These are phyloP conservation scores for Lipomyces lipofer DNA, from an alignment of 805 yeast species.

Conservation along the genomic window DNA sequence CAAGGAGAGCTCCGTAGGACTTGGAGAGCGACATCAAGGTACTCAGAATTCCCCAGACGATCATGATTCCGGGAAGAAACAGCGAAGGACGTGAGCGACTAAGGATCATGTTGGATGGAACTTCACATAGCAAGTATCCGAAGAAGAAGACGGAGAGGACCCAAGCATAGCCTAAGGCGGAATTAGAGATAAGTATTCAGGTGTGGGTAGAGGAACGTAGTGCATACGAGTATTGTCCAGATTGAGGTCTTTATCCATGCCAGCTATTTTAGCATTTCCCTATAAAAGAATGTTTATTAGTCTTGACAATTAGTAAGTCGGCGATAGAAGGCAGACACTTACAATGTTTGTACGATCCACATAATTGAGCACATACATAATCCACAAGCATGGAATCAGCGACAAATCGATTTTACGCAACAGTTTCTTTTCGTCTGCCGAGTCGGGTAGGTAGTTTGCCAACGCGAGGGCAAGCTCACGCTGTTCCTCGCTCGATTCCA, in stretches of 20 bases:
- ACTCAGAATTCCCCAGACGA: slow-evolving; percentile 44
- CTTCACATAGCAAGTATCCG: slow-evolving; percentile 32
- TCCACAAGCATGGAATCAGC: slow-evolving; percentile 52
- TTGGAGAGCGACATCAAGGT: slow-evolving; percentile 33
- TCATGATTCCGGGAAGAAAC: slow-evolving; percentile 43
- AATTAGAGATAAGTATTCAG: too few relatives aligned
- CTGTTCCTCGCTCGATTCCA: too few relatives aligned
- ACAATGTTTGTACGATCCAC: slow-evolving; percentile 36
- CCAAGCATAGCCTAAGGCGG: too few relatives aligned
- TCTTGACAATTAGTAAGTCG: too few relatives aligned
- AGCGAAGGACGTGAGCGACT: slow-evolving; percentile 40
- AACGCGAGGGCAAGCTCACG: slow-evolving; percentile 17
- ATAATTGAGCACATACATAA: slow-evolving; percentile 50
- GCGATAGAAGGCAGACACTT: too few relatives aligned
- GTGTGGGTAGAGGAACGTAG: too few relatives aligned
- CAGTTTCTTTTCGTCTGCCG: slow-evolving; percentile 45
- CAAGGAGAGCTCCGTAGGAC: slow-evolving; percentile 41
- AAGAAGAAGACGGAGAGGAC: slow-evolving; percentile 50
- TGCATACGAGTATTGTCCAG: too few relatives aligned
- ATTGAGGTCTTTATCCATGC: too few relatives aligned
- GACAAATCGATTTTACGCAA: slow-evolving; percentile 51
- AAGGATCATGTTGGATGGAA: slow-evolving; percentile 28
- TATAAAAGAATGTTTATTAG: too few relatives aligned
- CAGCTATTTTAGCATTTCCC: too few relatives aligned
- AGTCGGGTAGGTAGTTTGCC: slow-evolving; percentile 11